These are phyloP conservation scores for Lepidium africanum DNA, from an alignment of 345 rosid species.

Conservation along the genomic window DNA sequence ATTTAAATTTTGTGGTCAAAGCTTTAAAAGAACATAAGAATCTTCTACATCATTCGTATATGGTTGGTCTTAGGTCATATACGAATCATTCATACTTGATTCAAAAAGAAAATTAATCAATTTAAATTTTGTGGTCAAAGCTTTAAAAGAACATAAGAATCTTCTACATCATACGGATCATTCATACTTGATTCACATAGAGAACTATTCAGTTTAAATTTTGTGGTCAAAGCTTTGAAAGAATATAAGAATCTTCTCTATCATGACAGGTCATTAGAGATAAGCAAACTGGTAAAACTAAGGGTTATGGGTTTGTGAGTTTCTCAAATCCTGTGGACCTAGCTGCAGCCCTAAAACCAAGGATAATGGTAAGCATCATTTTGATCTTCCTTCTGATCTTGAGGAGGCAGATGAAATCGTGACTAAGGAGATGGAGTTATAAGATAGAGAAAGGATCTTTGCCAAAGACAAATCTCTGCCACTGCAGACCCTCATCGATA, in stretches of 20 bases:
- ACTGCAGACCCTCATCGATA: slow-evolving; percentile 65
- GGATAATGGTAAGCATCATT: slow-evolving; percentile 56
- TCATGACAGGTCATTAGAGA: slow-evolving; percentile 83
- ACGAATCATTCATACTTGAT: background rate
- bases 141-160: background rate
- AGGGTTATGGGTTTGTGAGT: slow-evolving; percentile 97
- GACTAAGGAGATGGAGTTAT: slow-evolving; percentile 32
- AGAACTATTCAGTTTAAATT: background rate
- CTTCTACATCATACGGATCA: background rate
- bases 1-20: too few relatives aligned
- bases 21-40: too few relatives aligned
- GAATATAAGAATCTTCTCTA: background rate
- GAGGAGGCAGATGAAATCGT: slow-evolving; percentile 36
- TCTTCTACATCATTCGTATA: too few relatives aligned
- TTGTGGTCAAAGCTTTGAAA: background rate
- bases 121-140: background rate
- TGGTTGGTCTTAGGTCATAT: background rate
- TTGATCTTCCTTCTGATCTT: too few relatives aligned
- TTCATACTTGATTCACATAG: background rate
- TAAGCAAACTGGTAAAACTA: slow-evolving; percentile 96
- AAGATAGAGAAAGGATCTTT: slow-evolving; percentile 39
- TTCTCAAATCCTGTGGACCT: slow-evolving; percentile 78
- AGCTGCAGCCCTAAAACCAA: slow-evolving; percentile 88
- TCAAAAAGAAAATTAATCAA: background rate
- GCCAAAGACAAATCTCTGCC: slow-evolving; percentile 71